Evolutionary conservation across 441 rosid species (phyloP), one percentile per base, ranked within the genome.

Genomic region (Populus tomentosa): DNA sequence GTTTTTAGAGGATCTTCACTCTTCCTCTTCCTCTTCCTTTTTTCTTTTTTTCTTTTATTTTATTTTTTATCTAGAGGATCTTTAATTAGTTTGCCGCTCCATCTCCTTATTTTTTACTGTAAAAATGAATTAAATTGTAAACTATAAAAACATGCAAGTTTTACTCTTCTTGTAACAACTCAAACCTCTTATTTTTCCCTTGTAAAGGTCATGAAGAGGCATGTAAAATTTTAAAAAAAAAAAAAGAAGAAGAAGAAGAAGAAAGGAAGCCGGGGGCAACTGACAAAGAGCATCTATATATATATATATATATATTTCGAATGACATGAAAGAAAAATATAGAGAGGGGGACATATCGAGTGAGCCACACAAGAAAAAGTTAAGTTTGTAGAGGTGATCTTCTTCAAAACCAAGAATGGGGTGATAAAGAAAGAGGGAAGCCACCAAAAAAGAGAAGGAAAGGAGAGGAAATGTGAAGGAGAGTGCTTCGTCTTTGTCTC

Each of bases 401-500:
- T 80, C 83, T 77, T 77, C 74, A 77, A 82, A 85, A 76, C 87
- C 84, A 80, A 86, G 83, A 84, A 75, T 30, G 64, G 18, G 61
- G 78, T 73, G 86, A 80, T 56, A 81, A 79, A 73, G 83, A 79
- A 82, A 83, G 81, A 76, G 61, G 71, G 82, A 69, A 81, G 80
- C 82, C 83, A 79, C 84, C 77, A 30, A 30, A 30, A 30, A 30
- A 30, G 32, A 30, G 32, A 30, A 30, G 32, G 32, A 30, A 30
- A 30, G 24, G 53, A 40, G 62, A 36, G 28, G 46, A 77, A 78
- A 68, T 75, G 79, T 78, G 85, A 82, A 82, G 78, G 87, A 70
- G 84, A 77, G 86, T 81, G 86, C 80, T 80, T 79, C 82, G 84
- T 83, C 85, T 70, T 84, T 78, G 89, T 84, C 80, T 78, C 72